phyloP scores from a whole-genome alignment of 2,329 filamentous ascomycete genomes.

The Samsoniella hepiali region DNA sequence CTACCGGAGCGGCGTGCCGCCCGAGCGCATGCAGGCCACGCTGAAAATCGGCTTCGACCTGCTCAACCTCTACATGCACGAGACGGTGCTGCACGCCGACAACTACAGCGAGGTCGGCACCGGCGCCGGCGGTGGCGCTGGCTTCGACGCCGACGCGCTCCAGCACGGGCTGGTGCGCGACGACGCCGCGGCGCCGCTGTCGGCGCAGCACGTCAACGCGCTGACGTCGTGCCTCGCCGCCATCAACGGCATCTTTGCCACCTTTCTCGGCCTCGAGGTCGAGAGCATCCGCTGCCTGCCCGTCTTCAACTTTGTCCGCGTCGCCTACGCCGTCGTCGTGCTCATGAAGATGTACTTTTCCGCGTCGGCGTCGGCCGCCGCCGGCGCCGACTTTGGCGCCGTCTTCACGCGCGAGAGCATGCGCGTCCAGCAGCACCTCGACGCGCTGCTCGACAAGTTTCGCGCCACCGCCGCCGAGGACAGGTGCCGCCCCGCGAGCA shows the following conservation, averaged over 20 bases:
- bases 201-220: constrained; percentile 59
- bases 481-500: constrained; percentile 62
- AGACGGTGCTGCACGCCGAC: constrained; percentile 67
- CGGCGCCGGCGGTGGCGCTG: constrained; percentile 27
- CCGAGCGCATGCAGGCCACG: constrained; percentile 53
- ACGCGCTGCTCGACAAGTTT: constrained; percentile 67
- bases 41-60: constrained; percentile 63
- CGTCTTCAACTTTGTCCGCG: constrained; percentile 67
- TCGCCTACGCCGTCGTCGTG: constrained; percentile 68
- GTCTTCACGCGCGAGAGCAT: constrained; percentile 67
- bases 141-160: constrained; percentile 44
- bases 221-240: constrained; percentile 64
- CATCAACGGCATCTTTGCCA: constrained; percentile 63
- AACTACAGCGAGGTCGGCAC: constrained; percentile 53
- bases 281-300: constrained; percentile 61
- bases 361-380: constrained; percentile 44
- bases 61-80: constrained; percentile 70
- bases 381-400: constrained; percentile 54
- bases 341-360: constrained; percentile 73
- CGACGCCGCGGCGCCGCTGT: constrained; percentile 29
- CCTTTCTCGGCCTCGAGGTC: constrained; percentile 60
- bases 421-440: constrained; percentile 63
- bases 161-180: constrained; percentile 40
- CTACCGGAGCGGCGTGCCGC: constrained; percentile 53
- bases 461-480: constrained; percentile 59